Evolutionary conservation across 164 flowering plant genomes (phyloP).

Genomic region (Stephania yunnanensis): DNA sequence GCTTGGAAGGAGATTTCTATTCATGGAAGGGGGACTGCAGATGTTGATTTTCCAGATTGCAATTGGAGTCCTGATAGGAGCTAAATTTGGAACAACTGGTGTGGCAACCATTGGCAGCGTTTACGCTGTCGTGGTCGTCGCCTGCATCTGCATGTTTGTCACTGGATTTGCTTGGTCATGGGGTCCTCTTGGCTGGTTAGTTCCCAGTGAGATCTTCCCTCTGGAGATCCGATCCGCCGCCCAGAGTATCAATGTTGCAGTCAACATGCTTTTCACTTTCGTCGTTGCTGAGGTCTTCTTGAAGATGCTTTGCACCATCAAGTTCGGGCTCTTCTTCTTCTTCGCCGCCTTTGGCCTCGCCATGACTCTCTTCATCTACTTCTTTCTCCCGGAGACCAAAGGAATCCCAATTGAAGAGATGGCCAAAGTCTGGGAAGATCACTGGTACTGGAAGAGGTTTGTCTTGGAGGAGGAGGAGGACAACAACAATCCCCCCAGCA

Average conservation of each 20-base stretch:
- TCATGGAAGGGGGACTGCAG: neutral
- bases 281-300: constrained; percentile 1
- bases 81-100: neutral
- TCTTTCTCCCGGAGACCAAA: neutral
- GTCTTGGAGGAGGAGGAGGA: neutral
- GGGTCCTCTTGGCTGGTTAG: neutral
- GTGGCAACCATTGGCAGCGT: neutral
- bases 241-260: neutral
- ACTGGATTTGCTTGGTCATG: constrained; percentile 1
- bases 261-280: neutral
- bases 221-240: neutral
- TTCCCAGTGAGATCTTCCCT: constrained; percentile 5
- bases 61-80: neutral
- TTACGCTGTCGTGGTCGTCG: neutral
- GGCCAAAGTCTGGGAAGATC: neutral
- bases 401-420: neutral
- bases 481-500: too few species aligned
- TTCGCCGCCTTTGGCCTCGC: neutral
- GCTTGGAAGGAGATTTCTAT: neutral
- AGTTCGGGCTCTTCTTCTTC: constrained; percentile 1
- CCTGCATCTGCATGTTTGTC: neutral
- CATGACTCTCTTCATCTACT: constrained; percentile 3
- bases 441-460: neutral
- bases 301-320: neutral
- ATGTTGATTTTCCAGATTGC: neutral